Evolutionary conservation across 352 stramenopile species (phyloP).

Genomic region (Pilasporangium apinafurcum): DNA sequence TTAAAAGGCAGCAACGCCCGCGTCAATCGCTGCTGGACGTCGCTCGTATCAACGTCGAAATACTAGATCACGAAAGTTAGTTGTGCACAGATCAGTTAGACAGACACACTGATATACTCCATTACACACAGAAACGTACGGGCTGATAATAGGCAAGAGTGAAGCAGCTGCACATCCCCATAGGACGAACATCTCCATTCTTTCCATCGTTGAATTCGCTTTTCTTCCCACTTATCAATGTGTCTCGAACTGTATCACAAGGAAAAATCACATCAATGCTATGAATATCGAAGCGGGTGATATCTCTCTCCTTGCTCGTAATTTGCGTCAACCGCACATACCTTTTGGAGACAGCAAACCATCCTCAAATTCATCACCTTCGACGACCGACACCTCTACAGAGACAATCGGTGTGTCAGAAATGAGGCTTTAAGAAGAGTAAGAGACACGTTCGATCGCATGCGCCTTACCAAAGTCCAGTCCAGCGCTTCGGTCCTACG

Average conservation of each 20-base stretch:
- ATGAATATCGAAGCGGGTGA: neutral
- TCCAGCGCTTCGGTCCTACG: constrained; percentile 53
- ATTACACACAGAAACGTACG: constrained; percentile 20
- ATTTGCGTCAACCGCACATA: too few relatives aligned
- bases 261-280: too few relatives aligned
- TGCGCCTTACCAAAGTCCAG: constrained; percentile 62
- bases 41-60: constrained; percentile 80
- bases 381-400: constrained; percentile 71
- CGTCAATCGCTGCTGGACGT: constrained; percentile 72
- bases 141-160: constrained; percentile 80
- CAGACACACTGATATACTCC: neutral
- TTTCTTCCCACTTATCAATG: constrained; percentile 55
- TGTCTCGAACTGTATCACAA: constrained; percentile 29
- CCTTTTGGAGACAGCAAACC: constrained; percentile 73
- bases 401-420: neutral
- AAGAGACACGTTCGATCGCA: neutral
- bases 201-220: constrained; percentile 22
- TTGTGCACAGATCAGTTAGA: neutral
- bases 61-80: constrained; percentile 27
- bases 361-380: constrained; percentile 65
- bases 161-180: constrained; percentile 75
- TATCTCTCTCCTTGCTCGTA: too few relatives aligned
- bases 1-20: constrained; percentile 78
- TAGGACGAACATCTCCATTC: constrained; percentile 17
- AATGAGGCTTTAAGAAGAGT: neutral